These are phyloP conservation scores for Calocybe gambosa DNA, from an alignment of 1,284 basidiomycete genomes.

Conservation along the genomic window DNA sequence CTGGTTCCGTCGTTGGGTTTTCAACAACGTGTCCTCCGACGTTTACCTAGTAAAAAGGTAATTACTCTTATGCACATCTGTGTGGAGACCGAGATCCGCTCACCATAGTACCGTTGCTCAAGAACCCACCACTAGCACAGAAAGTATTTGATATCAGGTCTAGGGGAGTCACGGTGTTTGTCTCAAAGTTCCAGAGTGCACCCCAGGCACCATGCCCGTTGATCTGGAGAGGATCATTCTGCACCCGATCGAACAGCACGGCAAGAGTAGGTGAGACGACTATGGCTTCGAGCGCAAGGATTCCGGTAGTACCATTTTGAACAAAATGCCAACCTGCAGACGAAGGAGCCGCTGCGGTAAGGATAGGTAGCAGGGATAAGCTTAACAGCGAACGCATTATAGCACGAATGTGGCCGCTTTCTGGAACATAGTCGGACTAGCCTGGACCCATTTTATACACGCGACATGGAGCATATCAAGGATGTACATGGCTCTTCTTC, in stretches of 20 bases:
- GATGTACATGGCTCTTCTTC: neutral
- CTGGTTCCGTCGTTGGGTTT: constrained; percentile 39
- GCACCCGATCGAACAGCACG: constrained; percentile 40
- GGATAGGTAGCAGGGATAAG: neutral
- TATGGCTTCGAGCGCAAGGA: constrained; percentile 41
- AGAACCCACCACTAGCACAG: constrained; percentile 43
- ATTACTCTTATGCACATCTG: neutral
- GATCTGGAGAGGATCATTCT: constrained; percentile 37
- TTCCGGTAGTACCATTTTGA: constrained; percentile 37
- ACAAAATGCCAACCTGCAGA: constrained; percentile 28
- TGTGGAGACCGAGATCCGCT: too few relatives aligned
- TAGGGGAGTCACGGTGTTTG: constrained; percentile 21
- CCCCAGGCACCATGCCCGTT: constrained; percentile 41
- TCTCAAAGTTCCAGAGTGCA: constrained; percentile 36
- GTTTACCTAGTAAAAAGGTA: constrained; percentile 26
- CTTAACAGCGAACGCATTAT: neutral
- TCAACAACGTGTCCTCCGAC: constrained; percentile 34
- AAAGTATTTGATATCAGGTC: constrained; percentile 42
- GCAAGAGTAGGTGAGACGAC: constrained; percentile 41
- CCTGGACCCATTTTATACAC: neutral
- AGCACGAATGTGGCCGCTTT: neutral
- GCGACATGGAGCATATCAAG: neutral
- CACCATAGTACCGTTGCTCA: constrained; percentile 36
- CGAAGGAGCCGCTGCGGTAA: constrained; percentile 13
- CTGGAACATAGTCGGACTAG: neutral